Evolutionary conservation across 306 rosid genomes (phyloP), one percentile per base, ranked within the genome.

Genomic region (Cicer judaicum): DNA sequence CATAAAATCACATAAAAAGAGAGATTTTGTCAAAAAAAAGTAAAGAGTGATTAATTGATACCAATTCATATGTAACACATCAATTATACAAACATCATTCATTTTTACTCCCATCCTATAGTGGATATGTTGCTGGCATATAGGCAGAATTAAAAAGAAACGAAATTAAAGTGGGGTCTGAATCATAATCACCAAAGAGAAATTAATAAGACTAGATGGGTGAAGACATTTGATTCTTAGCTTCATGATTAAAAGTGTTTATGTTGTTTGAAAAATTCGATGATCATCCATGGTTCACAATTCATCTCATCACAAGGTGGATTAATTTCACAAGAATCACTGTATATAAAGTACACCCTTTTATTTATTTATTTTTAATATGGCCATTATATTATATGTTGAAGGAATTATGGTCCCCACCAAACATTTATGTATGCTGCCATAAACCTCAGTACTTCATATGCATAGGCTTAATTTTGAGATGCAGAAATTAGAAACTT

Each of bases 121-220:
- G 85, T 84, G 87, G 85, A 77, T 69, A 77, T 70, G 53, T 66
- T 84, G 87, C 75, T 85, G 90, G 81, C 84, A 84, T 71, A 70
- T 74, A 71, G 29, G 77, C 18, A 64, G 53, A 72, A 71, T 71
- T 7, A 11, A 34, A 47, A 74, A 63, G 72, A 74, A 36, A 78
- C 74, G 81, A 75, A 70, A 79, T 77, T 43, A 62, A 7, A 46
- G 85, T 84, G 92, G 92, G 91, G 53, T 83, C 81, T 79, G 47
- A 61, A 41, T 82, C 83, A 76, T 86, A 82, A 87, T 92, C 69
- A 72, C 79, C 76, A 80, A 84, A 84, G 69, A 84, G 91, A 92
- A 88, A 88, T 89, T 86, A 85, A 85, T 50, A 67, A 19, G 85
- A 73, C 64, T 77, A 75, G 82, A 77, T 64, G 74, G 82, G 75